Evolutionary conservation across 2,329 filamentous ascomycete species (phyloP).

Genomic region (Apiospora kogelbergensis): DNA sequence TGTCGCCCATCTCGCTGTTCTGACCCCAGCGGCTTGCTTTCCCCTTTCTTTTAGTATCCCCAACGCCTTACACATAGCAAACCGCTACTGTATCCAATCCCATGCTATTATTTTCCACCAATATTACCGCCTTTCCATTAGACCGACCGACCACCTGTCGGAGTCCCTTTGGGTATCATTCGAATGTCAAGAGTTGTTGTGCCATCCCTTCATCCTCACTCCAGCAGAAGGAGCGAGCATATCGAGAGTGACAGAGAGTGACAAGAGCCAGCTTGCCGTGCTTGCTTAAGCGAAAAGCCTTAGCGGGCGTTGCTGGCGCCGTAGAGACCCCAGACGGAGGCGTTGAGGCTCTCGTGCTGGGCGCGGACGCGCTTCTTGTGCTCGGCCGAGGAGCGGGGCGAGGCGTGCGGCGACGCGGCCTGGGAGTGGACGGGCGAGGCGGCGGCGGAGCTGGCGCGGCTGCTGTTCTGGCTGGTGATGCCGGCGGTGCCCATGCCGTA

Average conservation of each 20-base stretch:
- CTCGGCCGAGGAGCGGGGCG: neutral
- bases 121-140: neutral
- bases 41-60: neutral
- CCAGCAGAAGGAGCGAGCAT: neutral
- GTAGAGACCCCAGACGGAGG: neutral
- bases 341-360: slow-evolving; percentile 13
- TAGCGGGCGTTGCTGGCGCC: slow-evolving; percentile 1
- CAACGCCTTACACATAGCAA: slow-evolving; percentile 5
- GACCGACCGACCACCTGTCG: neutral
- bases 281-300: neutral
- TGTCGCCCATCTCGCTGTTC: neutral
- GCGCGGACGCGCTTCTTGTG: slow-evolving; percentile 12
- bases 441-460: neutral
- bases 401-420: neutral
- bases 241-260: neutral
- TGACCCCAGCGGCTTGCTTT: neutral
- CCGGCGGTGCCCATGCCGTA: slow-evolving; percentile 12
- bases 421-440: neutral
- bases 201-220: neutral
- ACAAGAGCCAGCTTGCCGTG: neutral
- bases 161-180: neutral
- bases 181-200: neutral
- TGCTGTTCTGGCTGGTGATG: neutral
- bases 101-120: neutral
- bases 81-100: neutral